Evolutionary conservation across 2,329 filamentous ascomycete genomes (phyloP), one percentile per base, ranked within the genome.

Genomic region (Epichloe elymi): DNA sequence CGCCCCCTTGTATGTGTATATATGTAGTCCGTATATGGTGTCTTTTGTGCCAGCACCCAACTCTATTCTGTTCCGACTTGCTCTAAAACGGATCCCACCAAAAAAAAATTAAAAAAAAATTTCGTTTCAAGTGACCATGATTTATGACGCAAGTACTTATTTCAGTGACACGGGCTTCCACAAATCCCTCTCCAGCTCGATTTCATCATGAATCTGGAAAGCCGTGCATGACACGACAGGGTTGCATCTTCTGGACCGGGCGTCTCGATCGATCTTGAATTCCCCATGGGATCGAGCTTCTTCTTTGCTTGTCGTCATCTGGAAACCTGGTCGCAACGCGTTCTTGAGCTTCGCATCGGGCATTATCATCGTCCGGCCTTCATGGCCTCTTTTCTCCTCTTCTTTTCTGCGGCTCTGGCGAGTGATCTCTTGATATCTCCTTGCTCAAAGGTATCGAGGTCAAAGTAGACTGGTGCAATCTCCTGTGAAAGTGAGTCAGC

Each of bases 381-480:
- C 70, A 76, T 75, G 20, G 77, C 76, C 59, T 77, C 72, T 60
- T 76, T 79, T 52, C 82, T 72, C 57, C 73, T 74, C 61, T 81
- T 73, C 71, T 78, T 83, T 56, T 84, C 79, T 1, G 71, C 66
- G 0, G 80, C 74, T 20, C 76, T 69, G 55, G 73, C 70, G 35
- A 86, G 69, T 3, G 80, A 79, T 38, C 78, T 82, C 70, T 86
- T 90, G 58, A 95, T 83, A 54, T 96, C 90, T 49, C 89, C 88
- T 66, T 95, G 88, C 48, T 79, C 81, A 67, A 97, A 96, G 0
- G 78, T 77, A 1, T 82, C 76, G 11, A 96, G 68, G 61, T 98
- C 88, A 67, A 95, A 98, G 70, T 98, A 98, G 17, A 77, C 80
- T 2, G 90, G 90, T 4, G 93, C 89, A 57, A 97, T 95, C 67